Evolutionary conservation across 352 stramenopile genomes (phyloP), one percentile per base, ranked within the genome.

Genomic region (Phytophthora nicotianae): DNA sequence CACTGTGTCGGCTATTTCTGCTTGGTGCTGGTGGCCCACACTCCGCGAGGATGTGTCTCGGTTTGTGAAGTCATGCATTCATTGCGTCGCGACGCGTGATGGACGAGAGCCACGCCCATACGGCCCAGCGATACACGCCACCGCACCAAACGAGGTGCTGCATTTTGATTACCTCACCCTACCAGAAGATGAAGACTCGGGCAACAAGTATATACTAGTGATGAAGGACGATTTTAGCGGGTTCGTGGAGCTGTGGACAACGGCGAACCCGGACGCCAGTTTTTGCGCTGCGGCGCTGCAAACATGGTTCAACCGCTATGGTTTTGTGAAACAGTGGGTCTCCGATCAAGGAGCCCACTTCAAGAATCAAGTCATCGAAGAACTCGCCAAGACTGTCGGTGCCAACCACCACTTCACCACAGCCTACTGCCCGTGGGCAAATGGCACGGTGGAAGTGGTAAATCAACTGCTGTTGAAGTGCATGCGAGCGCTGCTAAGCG

Each of bases 111-210:
- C 62, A 8, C 33, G 65, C 0, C 66, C 70, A 9, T 70, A 51
- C 21, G 66, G 58, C 11, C 26, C 50, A 10, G 52, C 65, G 3
- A 16, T 81, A 5, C 65, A 71, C 11, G 65, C 70, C 5, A 76
- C 63, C 0, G 69, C 61, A n/a, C 67, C 63, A 0, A 83, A 78
- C 23, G 64, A 80, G 23, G 24, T 79, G 0, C 13, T 83, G 1
- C 54, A 80, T 27, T 83, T 83, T 38, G 65, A 79, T 21, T 77
- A 65, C 24, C 23, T 83, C 3, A 48, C 50, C 0, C 43, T 77
- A 16, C 64, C 65, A 0, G 23, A 53, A 11, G 50, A 58, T 0
- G 52, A 67, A 20, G 45, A 42, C 19, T 24, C 47, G 0, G 45
- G 47, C 0, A 50, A 33, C 11, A 65, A 61, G 20, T 78, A 83